Base-by-base conservation (phyloP, 2,329 filamentous ascomycete species). In the Diaporthe ampelina region DNA sequence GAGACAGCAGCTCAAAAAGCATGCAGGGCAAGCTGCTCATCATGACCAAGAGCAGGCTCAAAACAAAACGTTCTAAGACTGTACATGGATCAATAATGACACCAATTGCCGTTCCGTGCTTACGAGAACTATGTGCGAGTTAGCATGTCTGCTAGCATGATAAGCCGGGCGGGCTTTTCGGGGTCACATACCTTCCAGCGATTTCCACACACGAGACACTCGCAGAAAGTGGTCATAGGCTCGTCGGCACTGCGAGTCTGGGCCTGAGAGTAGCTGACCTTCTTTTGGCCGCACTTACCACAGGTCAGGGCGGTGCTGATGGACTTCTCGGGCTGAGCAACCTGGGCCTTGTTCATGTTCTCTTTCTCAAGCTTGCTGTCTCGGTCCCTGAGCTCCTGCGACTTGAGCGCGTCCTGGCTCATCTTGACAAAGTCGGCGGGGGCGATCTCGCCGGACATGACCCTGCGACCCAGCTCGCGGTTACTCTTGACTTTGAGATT, bases 311-410 rank as follows among this genome's bases (percentile, higher is more conserved):
- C 94, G 82, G 94, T 93, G 82, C 93, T 95, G 85, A 98, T 95
- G 81, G 93, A 95, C 89, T 95, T 97, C 85, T 98, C 93, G 24
- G 92, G 94, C 88, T 95, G 94, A 73, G 96, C 94, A 15, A 97
- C 95, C 92, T 98, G 97, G 1, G 97, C 95, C 84, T 96, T 95
- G 87, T 95, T 95, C 94, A 98, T 95, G 84, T 99, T 99, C 85
- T 98, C 95, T 84, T 94, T 91, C 82, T 95, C 89, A 68, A 98
- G 89, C 82, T 91, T 91, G 78, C 90, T 86, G 78, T 98, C 95
- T 81, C 93, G 90, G 79, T 91, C 91, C 76, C 92, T 91, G 84
- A 94, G 93, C 83, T 97, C 92, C 67, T 92, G 93, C 63, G 94
- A 97, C 86, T 97, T 97, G 82, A 99, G 91, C 83, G 98, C 96